phyloP scores from a whole-genome alignment of 139 green algal genomes.

The Edaphochlamys debaryana region DNA sequence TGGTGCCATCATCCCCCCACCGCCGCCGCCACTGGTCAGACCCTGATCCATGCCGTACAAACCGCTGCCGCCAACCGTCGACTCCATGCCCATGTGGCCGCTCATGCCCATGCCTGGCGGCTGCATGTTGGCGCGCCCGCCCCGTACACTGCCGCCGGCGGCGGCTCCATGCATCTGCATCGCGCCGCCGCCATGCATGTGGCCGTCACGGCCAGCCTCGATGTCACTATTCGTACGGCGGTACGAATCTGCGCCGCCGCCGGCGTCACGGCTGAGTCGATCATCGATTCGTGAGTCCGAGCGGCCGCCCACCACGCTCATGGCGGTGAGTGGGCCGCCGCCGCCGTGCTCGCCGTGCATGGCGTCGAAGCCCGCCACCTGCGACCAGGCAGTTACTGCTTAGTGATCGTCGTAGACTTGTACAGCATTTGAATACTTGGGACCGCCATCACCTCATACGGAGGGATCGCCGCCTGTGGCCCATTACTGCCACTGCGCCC shows the following conservation, averaged over 20 bases:
- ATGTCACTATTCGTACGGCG: not conserved
- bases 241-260: not conserved
- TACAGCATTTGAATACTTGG: not conserved
- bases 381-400: not conserved
- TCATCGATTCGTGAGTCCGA: too few species aligned
- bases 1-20: too few species aligned
- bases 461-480: not conserved
- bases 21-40: too few species aligned
- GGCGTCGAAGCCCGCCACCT: slow-evolving; percentile 37
- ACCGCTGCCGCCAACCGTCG: too few species aligned
- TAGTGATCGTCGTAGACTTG: not conserved
- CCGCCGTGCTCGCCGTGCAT: not conserved
- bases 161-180: not conserved
- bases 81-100: not conserved
- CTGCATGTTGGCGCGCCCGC: not conserved
- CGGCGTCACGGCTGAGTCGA: not conserved
- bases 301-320: too few species aligned
- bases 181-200: not conserved
- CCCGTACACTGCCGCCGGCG: not conserved
- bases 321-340: not conserved
- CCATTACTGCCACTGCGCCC: not conserved
- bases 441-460: not conserved
- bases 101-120: too few species aligned
- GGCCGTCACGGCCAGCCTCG: too few species aligned
- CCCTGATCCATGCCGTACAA: too few species aligned